Evolutionary conservation across 495 filamentous ascomycete genomes (phyloP).

Genomic region (Penicillium arizonense): DNA sequence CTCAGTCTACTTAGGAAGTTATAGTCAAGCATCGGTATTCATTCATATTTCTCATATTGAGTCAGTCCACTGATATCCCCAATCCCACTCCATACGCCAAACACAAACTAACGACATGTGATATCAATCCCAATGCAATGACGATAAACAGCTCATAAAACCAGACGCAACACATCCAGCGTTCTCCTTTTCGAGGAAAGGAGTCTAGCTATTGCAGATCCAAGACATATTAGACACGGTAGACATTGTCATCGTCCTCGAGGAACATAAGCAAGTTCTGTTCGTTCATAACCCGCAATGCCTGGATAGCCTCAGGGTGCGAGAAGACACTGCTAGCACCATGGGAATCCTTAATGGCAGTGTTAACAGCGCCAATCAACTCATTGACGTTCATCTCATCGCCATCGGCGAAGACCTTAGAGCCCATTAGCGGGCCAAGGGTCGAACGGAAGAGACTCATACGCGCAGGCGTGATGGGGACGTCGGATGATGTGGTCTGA

Average conservation of each 20-base stretch:
- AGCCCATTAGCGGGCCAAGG: conserved; percentile 77
- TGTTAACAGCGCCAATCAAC: conserved; percentile 79
- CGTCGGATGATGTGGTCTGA: conserved; percentile 40
- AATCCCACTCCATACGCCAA: conserved; percentile 25
- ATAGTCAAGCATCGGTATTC: conserved; percentile 6
- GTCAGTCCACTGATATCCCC: conserved; percentile 11
- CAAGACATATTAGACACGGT: conserved; percentile 39
- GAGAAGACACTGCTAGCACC: conserved; percentile 57
- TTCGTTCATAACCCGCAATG: conserved; percentile 75
- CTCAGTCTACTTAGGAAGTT: too few relatives aligned
- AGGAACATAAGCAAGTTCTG: conserved; percentile 85
- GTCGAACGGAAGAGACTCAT: conserved; percentile 72
- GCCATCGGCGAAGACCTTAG: conserved; percentile 68
- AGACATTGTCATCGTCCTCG: conserved; percentile 51
- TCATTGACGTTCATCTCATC: conserved; percentile 74
- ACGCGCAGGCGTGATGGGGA: conserved; percentile 59
- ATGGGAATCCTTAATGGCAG: conserved; percentile 48
- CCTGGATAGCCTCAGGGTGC: conserved; percentile 69
- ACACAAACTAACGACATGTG: conserved; percentile 22
- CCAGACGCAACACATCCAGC: background rate
- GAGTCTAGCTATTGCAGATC: background rate
- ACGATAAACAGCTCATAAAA: conserved; percentile 21
- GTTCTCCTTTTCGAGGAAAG: background rate
- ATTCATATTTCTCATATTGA: conserved; percentile 20
- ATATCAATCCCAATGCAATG: conserved; percentile 31